These are phyloP conservation scores for Geosmithia flava DNA, from an alignment of 2,329 filamentous ascomycete genomes.

Conservation along the genomic window DNA sequence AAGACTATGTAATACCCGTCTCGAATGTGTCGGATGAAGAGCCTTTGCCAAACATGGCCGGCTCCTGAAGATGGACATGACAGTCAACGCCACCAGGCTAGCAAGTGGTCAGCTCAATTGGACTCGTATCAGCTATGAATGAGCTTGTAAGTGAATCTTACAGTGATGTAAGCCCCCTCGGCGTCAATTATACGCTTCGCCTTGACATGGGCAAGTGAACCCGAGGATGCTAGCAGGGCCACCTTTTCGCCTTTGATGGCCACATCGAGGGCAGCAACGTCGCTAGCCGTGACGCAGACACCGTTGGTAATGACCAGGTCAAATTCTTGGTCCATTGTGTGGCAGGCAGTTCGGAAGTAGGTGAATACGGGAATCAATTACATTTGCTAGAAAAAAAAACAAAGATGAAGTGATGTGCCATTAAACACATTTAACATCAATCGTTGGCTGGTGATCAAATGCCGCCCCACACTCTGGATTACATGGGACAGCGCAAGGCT, in stretches of 20 bases:
- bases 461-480: too few species aligned
- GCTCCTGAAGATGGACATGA: conserved; percentile 27
- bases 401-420: too few species aligned
- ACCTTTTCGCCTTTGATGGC: conserved; percentile 30
- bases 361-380: too few species aligned
- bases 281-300: conserved; percentile 26
- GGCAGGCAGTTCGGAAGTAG: too few species aligned
- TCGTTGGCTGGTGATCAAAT: too few species aligned
- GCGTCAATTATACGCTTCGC: conserved; percentile 4
- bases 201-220: conserved; percentile 11
- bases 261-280: conserved; percentile 26
- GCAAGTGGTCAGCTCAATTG: too few species aligned
- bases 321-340: too few species aligned
- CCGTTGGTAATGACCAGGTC: conserved; percentile 30
- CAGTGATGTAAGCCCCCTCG: conserved; percentile 4
- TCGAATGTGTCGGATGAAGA: conserved; percentile 20
- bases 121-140: neutral
- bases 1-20: conserved; percentile 3
- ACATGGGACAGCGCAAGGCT: too few species aligned
- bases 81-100: conserved; percentile 25
- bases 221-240: conserved; percentile 22
- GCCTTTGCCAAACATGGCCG: conserved; percentile 18
- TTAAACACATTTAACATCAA: too few species aligned
- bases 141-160: neutral
- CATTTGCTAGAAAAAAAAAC: too few species aligned